Conservation (phyloP, 441 rosid genomes). For the Brassica hybrid region DNA sequence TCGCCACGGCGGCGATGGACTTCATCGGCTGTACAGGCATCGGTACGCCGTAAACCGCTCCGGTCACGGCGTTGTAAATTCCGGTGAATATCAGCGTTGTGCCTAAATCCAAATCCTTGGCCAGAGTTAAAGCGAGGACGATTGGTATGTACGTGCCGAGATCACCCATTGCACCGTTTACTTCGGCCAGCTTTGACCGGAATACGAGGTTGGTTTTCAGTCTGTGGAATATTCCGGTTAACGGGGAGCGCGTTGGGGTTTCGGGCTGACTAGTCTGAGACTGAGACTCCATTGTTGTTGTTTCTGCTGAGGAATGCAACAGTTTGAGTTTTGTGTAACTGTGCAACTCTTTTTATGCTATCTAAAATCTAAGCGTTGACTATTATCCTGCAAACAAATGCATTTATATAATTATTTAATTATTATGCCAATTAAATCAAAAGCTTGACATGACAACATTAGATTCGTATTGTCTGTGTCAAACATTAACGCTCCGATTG, state of each 20-base stretch:
- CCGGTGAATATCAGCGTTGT: conserved; percentile 75
- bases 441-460: conserved; percentile 20
- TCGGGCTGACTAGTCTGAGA: conserved; percentile 35
- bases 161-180: conserved; percentile 88
- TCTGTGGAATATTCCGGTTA: conserved; percentile 43
- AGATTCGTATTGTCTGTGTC: conserved; percentile 26
- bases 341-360: neutral
- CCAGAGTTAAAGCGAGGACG: conserved; percentile 71
- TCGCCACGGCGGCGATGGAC: conserved; percentile 66
- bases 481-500: neutral
- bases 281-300: conserved; percentile 27
- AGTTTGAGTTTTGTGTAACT: neutral
- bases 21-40: conserved; percentile 92
- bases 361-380: conserved; percentile 13
- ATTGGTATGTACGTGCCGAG: conserved; percentile 79
- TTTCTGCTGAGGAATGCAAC: neutral
- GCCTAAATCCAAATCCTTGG: conserved; percentile 72
- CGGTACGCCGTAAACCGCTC: conserved; percentile 67
- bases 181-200: conserved; percentile 60
- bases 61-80: conserved; percentile 61
- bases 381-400: neutral
- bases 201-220: conserved; percentile 52
- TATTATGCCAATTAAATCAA: neutral
- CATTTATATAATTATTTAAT: neutral
- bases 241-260: conserved; percentile 16